Conservation (phyloP, 129 eudicot genomes). For the Ambrosia artemisiifolia region DNA sequence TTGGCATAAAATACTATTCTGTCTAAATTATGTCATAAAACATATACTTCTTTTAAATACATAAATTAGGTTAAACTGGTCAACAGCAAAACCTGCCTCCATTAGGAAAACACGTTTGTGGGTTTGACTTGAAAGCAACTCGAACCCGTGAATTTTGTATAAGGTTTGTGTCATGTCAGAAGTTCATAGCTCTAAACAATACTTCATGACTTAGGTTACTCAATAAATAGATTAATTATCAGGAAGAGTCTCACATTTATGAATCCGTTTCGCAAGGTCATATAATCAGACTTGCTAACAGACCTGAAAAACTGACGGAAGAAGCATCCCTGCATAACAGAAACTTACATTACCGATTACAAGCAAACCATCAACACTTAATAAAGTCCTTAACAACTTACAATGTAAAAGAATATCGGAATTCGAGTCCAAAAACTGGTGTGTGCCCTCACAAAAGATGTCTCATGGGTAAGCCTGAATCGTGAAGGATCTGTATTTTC, state of each 20-base stretch:
- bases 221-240: background rate
- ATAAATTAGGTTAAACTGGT: too few species aligned
- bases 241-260: conserved; percentile 50
- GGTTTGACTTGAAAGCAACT: too few species aligned
- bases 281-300: conserved; percentile 72
- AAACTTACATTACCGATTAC: background rate
- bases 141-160: too few species aligned
- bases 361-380: conserved; percentile 1
- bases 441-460: conserved; percentile 87
- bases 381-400: conserved; percentile 30
- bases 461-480: conserved; percentile 80
- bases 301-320: conserved; percentile 77
- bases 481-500: conserved; percentile 73
- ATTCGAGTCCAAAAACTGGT: conserved; percentile 70
- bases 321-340: conserved; percentile 69
- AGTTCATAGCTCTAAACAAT: background rate
- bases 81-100: too few species aligned
- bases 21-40: too few species aligned
- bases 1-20: too few species aligned
- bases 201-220: background rate
- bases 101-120: too few species aligned
- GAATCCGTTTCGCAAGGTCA: conserved; percentile 89
- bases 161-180: too few species aligned
- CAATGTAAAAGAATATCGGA: conserved; percentile 64
- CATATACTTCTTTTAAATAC: too few species aligned